phyloP scores from a whole-genome alignment of 2,329 filamentous ascomycete species.

The Penicillium sp. region DNA sequence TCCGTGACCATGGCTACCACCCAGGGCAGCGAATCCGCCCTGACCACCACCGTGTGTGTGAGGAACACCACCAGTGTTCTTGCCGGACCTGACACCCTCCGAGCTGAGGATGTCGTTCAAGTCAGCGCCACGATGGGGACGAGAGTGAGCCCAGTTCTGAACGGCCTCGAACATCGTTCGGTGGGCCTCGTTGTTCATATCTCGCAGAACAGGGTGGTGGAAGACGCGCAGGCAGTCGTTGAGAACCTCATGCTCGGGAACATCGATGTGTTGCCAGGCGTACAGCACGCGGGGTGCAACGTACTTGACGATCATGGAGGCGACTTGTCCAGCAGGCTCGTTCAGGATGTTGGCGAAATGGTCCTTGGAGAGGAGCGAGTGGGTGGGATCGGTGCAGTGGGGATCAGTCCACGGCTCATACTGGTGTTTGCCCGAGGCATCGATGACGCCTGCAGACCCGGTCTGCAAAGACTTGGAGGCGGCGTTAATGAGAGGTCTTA shows the following conservation, averaged over 20 bases:
- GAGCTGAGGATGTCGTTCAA: conserved; percentile 79
- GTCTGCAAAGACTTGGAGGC: conserved; percentile 84
- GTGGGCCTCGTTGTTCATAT: conserved; percentile 78
- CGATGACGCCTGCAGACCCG: conserved; percentile 74
- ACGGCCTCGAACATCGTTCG: conserved; percentile 88
- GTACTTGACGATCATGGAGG: conserved; percentile 79
- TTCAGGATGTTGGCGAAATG: conserved; percentile 82
- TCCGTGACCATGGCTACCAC: conserved; percentile 24
- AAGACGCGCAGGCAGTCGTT: conserved; percentile 81
- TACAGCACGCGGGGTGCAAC: conserved; percentile 85
- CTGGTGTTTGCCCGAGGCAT: conserved; percentile 72
- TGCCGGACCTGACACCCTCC: conserved; percentile 78
- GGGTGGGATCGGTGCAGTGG: conserved; percentile 75
- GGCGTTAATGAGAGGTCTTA: conserved; percentile 86
- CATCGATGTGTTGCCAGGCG: conserved; percentile 86
- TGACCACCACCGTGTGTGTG: conserved; percentile 38
- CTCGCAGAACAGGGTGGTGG: conserved; percentile 85
- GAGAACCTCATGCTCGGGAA: conserved; percentile 81
- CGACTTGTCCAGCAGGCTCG: conserved; percentile 74
- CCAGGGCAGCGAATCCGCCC: conserved; percentile 31
- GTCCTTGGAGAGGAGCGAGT: conserved; percentile 82
- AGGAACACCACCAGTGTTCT: conserved; percentile 59
- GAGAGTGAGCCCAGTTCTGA: conserved; percentile 75
- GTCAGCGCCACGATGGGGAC: conserved; percentile 66
- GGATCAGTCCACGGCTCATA: conserved; percentile 80